Percentiles rank a stretch among this genome's conserved stretches.
phyloP scores from a whole-genome alignment of 169 alveolate species.

The Plasmodium gallinaceum region DNA sequence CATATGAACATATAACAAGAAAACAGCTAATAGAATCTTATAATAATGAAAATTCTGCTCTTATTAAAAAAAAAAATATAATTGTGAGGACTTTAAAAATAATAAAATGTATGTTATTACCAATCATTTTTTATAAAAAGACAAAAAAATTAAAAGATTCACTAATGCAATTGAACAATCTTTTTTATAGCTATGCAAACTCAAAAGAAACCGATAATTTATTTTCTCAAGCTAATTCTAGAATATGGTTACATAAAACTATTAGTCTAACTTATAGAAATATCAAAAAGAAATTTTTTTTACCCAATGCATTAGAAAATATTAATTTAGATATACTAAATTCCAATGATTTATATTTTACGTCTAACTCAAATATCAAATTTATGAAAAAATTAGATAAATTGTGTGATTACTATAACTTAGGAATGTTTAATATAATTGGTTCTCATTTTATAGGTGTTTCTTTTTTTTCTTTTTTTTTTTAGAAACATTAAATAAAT shows the following conservation, averaged over 20 bases:
- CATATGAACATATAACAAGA: slow-evolving; percentile 39
- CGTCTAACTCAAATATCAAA: slow-evolving; percentile 5
- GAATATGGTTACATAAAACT: not conserved
- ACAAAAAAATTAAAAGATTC: slow-evolving; percentile 12
- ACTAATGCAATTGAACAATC: slow-evolving; percentile 11
- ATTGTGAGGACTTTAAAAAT: slow-evolving; percentile 18
- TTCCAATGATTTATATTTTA: slow-evolving; percentile 22
- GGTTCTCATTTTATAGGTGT: slow-evolving; percentile 55
- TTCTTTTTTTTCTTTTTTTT: not conserved
- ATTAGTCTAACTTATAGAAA: not conserved
- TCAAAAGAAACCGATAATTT: not conserved
- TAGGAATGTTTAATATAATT: slow-evolving; percentile 22
- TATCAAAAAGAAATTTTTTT: not conserved
- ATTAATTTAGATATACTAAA: not conserved
- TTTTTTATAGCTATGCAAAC: not conserved
- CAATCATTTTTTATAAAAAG: slow-evolving; percentile 9
- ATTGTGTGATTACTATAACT: slow-evolving; percentile 12
- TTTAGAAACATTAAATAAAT: not conserved
- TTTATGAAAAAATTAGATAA: slow-evolving; percentile 30
- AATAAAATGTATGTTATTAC: not conserved
- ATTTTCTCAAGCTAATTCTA: no score
- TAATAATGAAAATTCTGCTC: slow-evolving; percentile 4
- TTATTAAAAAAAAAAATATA: slow-evolving; percentile 2
- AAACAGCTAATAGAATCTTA: slow-evolving; percentile 16
- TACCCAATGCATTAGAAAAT: not conserved